A percentile compares a stretch with the other conserved stretches of the same genome.
Conservation (phyloP, 345 rosid genomes). For the Brassica nigra region DNA sequence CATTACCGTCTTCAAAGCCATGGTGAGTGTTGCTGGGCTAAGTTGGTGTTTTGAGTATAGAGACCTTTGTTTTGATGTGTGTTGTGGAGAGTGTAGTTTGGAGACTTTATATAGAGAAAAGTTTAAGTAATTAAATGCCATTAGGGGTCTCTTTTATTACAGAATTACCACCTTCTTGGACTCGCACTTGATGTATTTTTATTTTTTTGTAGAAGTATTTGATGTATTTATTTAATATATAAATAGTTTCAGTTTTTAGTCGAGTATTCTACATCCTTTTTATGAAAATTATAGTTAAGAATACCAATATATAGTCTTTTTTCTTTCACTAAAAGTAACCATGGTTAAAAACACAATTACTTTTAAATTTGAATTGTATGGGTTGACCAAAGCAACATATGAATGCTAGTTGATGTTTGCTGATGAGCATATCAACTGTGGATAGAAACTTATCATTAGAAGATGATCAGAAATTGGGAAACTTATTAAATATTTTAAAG, state of each 20-base stretch:
- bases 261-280: not conserved
- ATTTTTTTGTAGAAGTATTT: no score
- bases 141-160: slow-evolving; percentile 17
- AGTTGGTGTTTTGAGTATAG: not conserved
- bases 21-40: slow-evolving; percentile 55
- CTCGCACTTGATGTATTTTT: not conserved
- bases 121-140: not conserved
- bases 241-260: not conserved
- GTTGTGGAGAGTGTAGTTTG: slow-evolving; percentile 11
- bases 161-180: not conserved
- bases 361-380: slow-evolving; percentile 24
- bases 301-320: not conserved
- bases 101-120: slow-evolving; percentile 23
- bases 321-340: not conserved
- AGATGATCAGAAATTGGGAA: slow-evolving; percentile 5
- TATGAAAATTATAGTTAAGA: not conserved
- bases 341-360: not conserved
- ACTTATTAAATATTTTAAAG: not conserved
- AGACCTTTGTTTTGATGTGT: not conserved
- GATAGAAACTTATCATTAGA: slow-evolving; percentile 15
- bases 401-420: not conserved
- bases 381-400: slow-evolving; percentile 5
- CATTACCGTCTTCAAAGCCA: slow-evolving; percentile 90
- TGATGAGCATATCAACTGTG: slow-evolving; percentile 21
- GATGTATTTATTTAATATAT: not conserved